Percentiles rank a stretch among this genome's conserved stretches.
Evolutionary conservation across 202 grass and related monocot genomes (phyloP).

Genomic region (Saccharum hybrid): DNA sequence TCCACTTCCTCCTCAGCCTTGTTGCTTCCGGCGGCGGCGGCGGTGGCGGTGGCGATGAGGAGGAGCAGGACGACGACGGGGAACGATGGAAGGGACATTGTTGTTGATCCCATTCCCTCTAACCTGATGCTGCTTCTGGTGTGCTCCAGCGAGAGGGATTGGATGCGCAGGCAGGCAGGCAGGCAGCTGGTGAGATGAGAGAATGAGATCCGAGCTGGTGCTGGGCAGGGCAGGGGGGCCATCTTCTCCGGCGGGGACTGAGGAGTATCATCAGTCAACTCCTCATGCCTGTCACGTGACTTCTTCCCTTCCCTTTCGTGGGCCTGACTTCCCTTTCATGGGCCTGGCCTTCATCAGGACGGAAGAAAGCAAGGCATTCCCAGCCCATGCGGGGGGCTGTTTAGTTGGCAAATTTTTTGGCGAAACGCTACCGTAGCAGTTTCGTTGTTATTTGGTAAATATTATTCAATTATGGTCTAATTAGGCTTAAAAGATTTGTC

Average conservation of each 20-base stretch:
- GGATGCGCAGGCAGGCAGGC: too few species aligned
- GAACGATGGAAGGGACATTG: too few species aligned
- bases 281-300: background rate
- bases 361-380: too few species aligned
- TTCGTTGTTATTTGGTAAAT: too few species aligned
- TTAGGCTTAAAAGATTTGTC: too few species aligned
- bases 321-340: too few species aligned
- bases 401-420: too few species aligned
- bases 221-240: too few species aligned
- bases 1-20: constrained; percentile 25
- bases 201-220: background rate
- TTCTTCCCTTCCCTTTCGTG: background rate
- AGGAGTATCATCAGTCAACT: background rate
- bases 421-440: too few species aligned
- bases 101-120: background rate
- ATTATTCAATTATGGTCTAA: too few species aligned
- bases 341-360: too few species aligned
- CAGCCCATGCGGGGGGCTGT: background rate
- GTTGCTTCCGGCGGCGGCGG: background rate
- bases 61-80: background rate
- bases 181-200: background rate
- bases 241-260: too few species aligned
- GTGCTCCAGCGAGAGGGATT: background rate
- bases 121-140: background rate
- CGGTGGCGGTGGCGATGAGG: constrained; percentile 2